Percentiles rank a stretch among this genome's conserved stretches.
Evolutionary conservation across 108 stramenopile genomes (phyloP).

Genomic region (Nannochloropsis salina): DNA sequence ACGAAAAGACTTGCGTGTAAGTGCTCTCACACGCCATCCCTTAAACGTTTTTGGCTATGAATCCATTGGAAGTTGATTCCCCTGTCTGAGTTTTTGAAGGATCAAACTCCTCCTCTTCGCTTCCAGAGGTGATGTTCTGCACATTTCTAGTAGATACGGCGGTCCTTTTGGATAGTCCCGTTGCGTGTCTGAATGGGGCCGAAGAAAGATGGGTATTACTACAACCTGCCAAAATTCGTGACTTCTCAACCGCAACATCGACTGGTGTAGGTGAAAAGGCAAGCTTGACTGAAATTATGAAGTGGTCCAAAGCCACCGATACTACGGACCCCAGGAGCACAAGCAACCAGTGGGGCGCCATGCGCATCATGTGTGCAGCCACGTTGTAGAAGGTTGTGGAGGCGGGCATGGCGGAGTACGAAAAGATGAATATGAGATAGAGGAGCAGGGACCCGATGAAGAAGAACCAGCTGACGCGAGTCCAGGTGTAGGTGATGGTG

Average conservation of each 20-base stretch:
- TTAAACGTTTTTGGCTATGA: too few relatives aligned
- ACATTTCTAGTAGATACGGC: too few relatives aligned
- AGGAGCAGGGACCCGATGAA: slow-evolving; percentile 31
- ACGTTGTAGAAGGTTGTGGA: slow-evolving; percentile 41
- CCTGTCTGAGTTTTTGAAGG: too few relatives aligned
- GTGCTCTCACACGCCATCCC: too few relatives aligned
- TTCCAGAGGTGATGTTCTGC: too few relatives aligned
- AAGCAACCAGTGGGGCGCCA: slow-evolving; percentile 35
- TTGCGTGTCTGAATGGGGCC: too few relatives aligned
- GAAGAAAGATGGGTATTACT: too few relatives aligned
- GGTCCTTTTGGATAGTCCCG: too few relatives aligned
- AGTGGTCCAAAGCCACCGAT: slow-evolving; percentile 2
- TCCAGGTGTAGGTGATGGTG: slow-evolving; percentile 43
- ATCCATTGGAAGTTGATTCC: too few relatives aligned
- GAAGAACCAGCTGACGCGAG: slow-evolving; percentile 27
- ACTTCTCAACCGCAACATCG: slow-evolving; percentile 5
- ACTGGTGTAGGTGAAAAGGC: neutral
- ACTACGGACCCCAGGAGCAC: slow-evolving; percentile 25
- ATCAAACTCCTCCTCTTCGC: too few relatives aligned
- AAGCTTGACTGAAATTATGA: slow-evolving; percentile 1
- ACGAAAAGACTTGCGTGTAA: too few relatives aligned
- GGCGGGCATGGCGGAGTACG: slow-evolving; percentile 26
- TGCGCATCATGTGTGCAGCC: slow-evolving; percentile 26
- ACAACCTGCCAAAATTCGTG: neutral
- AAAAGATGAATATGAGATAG: slow-evolving; percentile 30